These are phyloP conservation scores for Pythium utonaiense DNA, from an alignment of 352 stramenopile genomes.

Conservation along the genomic window DNA sequence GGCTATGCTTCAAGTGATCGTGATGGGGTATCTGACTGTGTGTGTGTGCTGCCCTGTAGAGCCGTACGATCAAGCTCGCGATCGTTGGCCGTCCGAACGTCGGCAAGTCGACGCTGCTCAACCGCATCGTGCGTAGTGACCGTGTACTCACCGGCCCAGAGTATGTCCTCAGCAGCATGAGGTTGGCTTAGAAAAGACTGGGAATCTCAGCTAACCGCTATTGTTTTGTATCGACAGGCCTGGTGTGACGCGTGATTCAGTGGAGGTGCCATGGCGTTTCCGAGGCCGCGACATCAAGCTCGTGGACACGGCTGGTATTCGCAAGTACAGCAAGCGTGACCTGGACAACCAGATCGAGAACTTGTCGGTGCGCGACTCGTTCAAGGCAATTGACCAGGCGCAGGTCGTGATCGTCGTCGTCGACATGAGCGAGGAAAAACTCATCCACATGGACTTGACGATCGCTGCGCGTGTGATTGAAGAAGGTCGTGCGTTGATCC, in stretches of 20 bases:
- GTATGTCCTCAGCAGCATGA: conserved; percentile 45
- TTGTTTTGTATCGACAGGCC: conserved; percentile 32
- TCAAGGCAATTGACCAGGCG: conserved; percentile 75
- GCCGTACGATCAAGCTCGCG: conserved; percentile 65
- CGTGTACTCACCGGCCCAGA: conserved; percentile 78
- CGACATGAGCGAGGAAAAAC: conserved; percentile 77
- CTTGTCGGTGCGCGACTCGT: conserved; percentile 75
- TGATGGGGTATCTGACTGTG: not conserved
- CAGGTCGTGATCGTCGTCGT: conserved; percentile 81
- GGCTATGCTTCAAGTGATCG: not conserved
- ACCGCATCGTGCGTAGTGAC: conserved; percentile 78
- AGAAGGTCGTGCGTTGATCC: conserved; percentile 67
- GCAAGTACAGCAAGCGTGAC: conserved; percentile 82
- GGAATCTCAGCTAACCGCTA: not conserved
- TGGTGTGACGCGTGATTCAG: conserved; percentile 76
- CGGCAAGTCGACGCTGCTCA: conserved; percentile 78
- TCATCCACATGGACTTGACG: conserved; percentile 85
- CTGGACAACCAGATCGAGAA: conserved; percentile 84
- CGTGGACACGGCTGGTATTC: conserved; percentile 80
- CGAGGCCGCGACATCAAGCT: conserved; percentile 68
- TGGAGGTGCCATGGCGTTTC: conserved; percentile 80
- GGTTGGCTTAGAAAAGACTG: too few relatives aligned
- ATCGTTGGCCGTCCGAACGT: conserved; percentile 81
- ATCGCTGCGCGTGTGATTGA: conserved; percentile 81
- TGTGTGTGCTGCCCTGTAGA: conserved; percentile 24